Base-by-base conservation (phyloP, 1,284 basidiomycete species). In the Heterobasidion occidentale region DNA sequence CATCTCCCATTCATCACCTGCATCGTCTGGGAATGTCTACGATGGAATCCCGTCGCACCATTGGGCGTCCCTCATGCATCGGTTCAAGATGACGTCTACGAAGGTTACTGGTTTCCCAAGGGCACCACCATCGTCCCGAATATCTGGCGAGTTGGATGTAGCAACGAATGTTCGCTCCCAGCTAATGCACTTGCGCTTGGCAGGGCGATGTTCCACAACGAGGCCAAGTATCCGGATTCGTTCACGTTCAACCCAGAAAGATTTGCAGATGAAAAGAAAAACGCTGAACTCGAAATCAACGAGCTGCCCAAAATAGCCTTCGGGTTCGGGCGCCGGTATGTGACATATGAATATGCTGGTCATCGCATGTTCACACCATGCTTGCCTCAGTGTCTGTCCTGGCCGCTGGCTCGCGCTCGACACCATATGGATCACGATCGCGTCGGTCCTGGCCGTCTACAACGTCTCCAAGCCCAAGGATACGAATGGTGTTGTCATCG, bases 1-100 rank as follows among this genome's bases (percentile, higher is more conserved):
- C 58, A 57, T 6, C 60, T 77, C 46, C 74, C 76, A 3, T 77
- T 75, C 52, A 61, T 77, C 12, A 67, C 12, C 0, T 73, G 73
- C 2, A 58, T 75, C 2, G 61, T 70, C 1, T 70, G 72, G 53
- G 77, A 77, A 57, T 64, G 66, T 0, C 56, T 74, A 20, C 60
- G 76, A n/a, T 77, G 74, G 74, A 66, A 66, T 27, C 63, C 67
- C 7, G 58, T 63, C 12, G 57, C 50, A 14, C 62, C 68, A 0
- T 54, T 64, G 9, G 63, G 54, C 17, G 19, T 51, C 12, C n/a
- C 49, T 14, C 54, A 45, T 49, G 11, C 17, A 1, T 15, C 33
- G 15, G 33, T 36, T 12, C 36, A 46, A 15, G 54, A 55, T 19
- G 71, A 72, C 52, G 63, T 67, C 15, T 73, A 71, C 56, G 63